Base-by-base conservation (phyloP, 306 rosid species). In the Ceratonia siliqua region DNA sequence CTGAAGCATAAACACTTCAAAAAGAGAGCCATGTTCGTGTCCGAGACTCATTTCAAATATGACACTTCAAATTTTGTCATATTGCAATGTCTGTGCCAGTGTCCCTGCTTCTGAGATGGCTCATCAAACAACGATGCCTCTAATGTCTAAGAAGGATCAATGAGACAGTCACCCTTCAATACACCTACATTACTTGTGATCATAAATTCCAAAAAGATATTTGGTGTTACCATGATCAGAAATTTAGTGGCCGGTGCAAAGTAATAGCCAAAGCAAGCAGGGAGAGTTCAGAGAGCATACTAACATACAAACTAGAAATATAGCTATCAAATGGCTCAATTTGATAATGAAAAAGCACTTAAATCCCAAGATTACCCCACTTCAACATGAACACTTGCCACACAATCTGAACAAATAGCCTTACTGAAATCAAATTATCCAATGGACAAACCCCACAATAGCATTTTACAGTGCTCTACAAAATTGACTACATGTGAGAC, bases 281-380 rank as follows among this genome's bases (percentile, higher is more conserved):
- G 14, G 14, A 57, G 45, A 57, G 4, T 42, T 42, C n/a, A 5
- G 24, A 15, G n/a, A 32, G 7, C 15, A 58, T 7, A 18, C 3
- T 20, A 58, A 57, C 43, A 42, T n/a, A 72, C 8, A 30, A 72
- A 38, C 7, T 42, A 30, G 50, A 4, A 46, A 48, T 46, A 21
- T 24, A 48, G n/a, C 53, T 5, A 57, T 46, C 52, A 77, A 32
- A 54, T 66, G 33, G 79, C 15, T 56, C 49, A 22, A n/a, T 58
- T 6, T 57, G 48, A 39, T 33, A 35, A 59, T 48, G 64, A 38
- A 22, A 35, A 46, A 35, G n/a, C 11, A 45, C 46, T 53, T 68
- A 0, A n/a, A 57, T n/a, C 38, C 74, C 70, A 58, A 49, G 33
- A n/a, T 70, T 35, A 48, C 18, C 58, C 25, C 22, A 13, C 49